A percentile compares a stretch with the other conserved stretches of the same genome.
Evolutionary conservation across 257 asterid genomes (phyloP).

Genomic region (Lycium ferocissimum): DNA sequence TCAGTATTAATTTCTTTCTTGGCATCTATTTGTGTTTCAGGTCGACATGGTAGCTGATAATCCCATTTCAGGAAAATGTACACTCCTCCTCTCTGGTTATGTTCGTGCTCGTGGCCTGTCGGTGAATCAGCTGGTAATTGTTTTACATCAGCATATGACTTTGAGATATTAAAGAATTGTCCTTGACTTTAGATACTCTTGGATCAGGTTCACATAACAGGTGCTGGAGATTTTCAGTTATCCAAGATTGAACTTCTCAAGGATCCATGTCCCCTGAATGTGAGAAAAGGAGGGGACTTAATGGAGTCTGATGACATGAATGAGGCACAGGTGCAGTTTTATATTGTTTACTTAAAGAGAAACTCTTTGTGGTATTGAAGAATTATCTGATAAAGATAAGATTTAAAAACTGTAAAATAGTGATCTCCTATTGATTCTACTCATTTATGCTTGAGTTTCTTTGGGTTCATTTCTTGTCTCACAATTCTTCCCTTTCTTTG

Average conservation of each 20-base stretch:
- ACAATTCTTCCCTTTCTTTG: conserved; percentile 1
- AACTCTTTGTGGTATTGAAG: conserved; percentile 7
- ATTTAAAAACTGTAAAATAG: neutral
- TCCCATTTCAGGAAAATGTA: conserved; percentile 59
- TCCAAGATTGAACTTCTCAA: conserved; percentile 82
- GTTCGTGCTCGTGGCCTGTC: conserved; percentile 77
- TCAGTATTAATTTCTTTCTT: conserved; percentile 23
- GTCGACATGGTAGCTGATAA: conserved; percentile 61
- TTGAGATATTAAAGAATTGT: conserved; percentile 25
- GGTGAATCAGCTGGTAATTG: conserved; percentile 86
- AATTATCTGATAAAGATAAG: neutral
- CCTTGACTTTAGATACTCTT: conserved; percentile 33
- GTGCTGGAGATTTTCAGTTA: conserved; percentile 95
- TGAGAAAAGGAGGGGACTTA: conserved; percentile 62
- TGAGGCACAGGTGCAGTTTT: conserved; percentile 56
- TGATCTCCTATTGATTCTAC: neutral
- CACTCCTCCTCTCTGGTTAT: conserved; percentile 87
- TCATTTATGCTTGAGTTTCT: conserved; percentile 7
- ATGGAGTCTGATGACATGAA: conserved; percentile 72
- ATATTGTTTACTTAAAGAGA: neutral
- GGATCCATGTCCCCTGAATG: conserved; percentile 80
- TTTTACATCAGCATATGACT: conserved; percentile 32
- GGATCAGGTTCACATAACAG: conserved; percentile 91
- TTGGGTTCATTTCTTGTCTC: neutral
- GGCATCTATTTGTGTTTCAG: conserved; percentile 45